phyloP scores from a whole-genome alignment of 2,329 filamentous ascomycete species.

The Fusarium solani-melongenae region DNA sequence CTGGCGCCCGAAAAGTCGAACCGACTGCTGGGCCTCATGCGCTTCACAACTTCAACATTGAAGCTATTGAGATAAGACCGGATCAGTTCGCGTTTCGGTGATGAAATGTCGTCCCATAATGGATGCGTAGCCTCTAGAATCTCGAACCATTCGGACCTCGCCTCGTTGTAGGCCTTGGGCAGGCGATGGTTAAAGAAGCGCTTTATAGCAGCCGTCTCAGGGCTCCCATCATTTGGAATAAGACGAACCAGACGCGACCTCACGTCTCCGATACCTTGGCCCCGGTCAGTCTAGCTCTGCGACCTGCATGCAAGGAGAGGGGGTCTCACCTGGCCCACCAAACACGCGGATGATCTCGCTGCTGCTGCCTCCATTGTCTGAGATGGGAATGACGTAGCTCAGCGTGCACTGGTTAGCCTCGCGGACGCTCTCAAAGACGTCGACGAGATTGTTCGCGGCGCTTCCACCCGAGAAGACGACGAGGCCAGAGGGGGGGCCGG shows the following conservation, averaged over 20 bases:
- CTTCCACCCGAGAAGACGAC: conserved; percentile 93
- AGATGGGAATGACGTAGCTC: conserved; percentile 93
- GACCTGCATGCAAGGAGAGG: neutral
- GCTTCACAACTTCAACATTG: conserved; percentile 82
- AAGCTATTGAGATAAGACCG: conserved; percentile 81
- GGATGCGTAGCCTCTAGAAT: conserved; percentile 85
- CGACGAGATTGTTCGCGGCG: conserved; percentile 93
- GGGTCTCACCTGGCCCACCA: conserved; percentile 80
- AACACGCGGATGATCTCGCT: conserved; percentile 95
- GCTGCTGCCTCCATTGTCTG: conserved; percentile 94
- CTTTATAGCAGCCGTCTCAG: conserved; percentile 80
- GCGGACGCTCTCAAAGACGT: conserved; percentile 80
- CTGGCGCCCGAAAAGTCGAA: conserved; percentile 84
- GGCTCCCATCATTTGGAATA: conserved; percentile 74
- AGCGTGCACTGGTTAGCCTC: conserved; percentile 74
- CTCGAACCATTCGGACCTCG: conserved; percentile 84
- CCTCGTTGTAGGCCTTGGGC: conserved; percentile 65
- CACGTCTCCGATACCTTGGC: conserved; percentile 66
- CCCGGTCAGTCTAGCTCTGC: conserved; percentile 16
- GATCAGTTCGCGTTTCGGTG: conserved; percentile 80
- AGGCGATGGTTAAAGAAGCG: conserved; percentile 89
- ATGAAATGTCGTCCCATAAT: conserved; percentile 78
- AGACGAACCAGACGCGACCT: conserved; percentile 81
- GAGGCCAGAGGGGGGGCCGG: conserved; percentile 56
- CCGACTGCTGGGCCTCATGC: conserved; percentile 75